A percentile compares a stretch with the other conserved stretches of the same genome.
phyloP scores from a whole-genome alignment of 495 filamentous ascomycete species.

The Neurospora cerealis region DNA sequence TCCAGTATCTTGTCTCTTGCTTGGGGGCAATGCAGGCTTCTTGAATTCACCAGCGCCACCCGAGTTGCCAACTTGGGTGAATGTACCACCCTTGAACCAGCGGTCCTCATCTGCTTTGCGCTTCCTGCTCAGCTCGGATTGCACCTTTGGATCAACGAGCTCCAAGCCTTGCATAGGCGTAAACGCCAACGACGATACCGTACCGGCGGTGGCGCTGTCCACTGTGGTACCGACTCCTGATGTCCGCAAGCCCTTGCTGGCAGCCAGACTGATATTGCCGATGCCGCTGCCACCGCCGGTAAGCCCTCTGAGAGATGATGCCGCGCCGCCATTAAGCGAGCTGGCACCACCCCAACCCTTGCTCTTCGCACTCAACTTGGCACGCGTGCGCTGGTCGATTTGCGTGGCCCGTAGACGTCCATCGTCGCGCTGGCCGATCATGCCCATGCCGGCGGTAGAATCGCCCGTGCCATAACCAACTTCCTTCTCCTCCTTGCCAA shows the following conservation, averaged over 20 bases:
- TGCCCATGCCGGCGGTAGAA: slow-evolving; percentile 78
- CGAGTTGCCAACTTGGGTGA: slow-evolving; percentile 69
- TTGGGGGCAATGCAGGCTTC: slow-evolving; percentile 52
- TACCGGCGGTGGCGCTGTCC: slow-evolving; percentile 48
- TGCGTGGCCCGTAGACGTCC: slow-evolving; percentile 79
- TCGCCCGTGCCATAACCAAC: slow-evolving; percentile 86
- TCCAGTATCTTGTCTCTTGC: slow-evolving; percentile 49
- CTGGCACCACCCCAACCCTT: slow-evolving; percentile 83
- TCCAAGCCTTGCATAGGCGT: slow-evolving; percentile 92
- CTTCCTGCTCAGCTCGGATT: slow-evolving; percentile 74
- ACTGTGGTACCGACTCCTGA: slow-evolving; percentile 65
- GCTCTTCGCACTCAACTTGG: slow-evolving; percentile 88
- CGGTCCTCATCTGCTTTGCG: slow-evolving; percentile 87
- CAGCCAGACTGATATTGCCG: slow-evolving; percentile 56
- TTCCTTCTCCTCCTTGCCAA: slow-evolving; percentile 92
- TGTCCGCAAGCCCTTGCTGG: slow-evolving; percentile 56
- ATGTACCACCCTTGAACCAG: slow-evolving; percentile 93
- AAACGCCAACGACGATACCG: slow-evolving; percentile 81
- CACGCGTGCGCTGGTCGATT: slow-evolving; percentile 86
- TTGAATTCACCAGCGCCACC: slow-evolving; percentile 30
- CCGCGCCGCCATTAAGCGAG: slow-evolving; percentile 55
- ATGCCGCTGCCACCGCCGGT: slow-evolving; percentile 41
- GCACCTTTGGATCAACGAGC: slow-evolving; percentile 87
- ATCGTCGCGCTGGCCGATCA: slow-evolving; percentile 83
- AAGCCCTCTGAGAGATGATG: slow-evolving; percentile 70